Evolutionary conservation across 257 asterid species (phyloP).

Genomic region (Misopates orontium): DNA sequence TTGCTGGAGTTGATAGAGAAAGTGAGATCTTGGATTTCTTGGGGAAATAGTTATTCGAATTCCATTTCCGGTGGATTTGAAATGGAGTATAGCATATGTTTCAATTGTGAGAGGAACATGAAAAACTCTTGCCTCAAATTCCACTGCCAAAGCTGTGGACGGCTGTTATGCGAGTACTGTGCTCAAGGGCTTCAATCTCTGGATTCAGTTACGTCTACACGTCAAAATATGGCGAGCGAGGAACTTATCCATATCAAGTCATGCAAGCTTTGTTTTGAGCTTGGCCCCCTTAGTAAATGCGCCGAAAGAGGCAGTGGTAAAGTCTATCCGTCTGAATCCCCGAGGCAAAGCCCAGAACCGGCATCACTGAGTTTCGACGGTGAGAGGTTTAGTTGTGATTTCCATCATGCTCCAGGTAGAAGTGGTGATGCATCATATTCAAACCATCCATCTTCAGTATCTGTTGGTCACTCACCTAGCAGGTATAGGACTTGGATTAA

Average conservation of each 20-base stretch:
- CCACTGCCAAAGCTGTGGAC: conserved; percentile 66
- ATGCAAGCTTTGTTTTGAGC: conserved; percentile 60
- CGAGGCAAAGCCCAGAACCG: conserved; percentile 74
- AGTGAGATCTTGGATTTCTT: conserved; percentile 62
- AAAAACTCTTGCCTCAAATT: conserved; percentile 42
- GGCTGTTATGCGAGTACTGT: conserved; percentile 57
- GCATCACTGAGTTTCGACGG: conserved; percentile 74
- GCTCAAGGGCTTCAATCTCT: conserved; percentile 22
- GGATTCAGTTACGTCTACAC: conserved; percentile 32
- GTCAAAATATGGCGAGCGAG: conserved; percentile 31
- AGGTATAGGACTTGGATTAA: conserved; percentile 41
- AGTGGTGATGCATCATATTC: conserved; percentile 42
- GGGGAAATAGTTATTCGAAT: conserved; percentile 42
- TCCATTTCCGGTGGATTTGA: conserved; percentile 34
- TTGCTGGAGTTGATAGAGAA: conserved; percentile 60
- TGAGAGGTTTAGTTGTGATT: conserved; percentile 54
- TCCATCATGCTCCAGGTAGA: conserved; percentile 48
- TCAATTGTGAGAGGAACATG: conserved; percentile 46
- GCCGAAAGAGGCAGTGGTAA: conserved; percentile 56
- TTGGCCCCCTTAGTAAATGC: conserved; percentile 36
- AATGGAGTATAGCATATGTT: conserved; percentile 49
- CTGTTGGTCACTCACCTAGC: conserved; percentile 57
- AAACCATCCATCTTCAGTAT: conserved; percentile 49
- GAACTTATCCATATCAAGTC: conserved; percentile 34
- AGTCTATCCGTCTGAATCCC: conserved; percentile 79